Evolutionary conservation across 2,329 filamentous ascomycete genomes (phyloP).

Genomic region (Alternaria burnsii): DNA sequence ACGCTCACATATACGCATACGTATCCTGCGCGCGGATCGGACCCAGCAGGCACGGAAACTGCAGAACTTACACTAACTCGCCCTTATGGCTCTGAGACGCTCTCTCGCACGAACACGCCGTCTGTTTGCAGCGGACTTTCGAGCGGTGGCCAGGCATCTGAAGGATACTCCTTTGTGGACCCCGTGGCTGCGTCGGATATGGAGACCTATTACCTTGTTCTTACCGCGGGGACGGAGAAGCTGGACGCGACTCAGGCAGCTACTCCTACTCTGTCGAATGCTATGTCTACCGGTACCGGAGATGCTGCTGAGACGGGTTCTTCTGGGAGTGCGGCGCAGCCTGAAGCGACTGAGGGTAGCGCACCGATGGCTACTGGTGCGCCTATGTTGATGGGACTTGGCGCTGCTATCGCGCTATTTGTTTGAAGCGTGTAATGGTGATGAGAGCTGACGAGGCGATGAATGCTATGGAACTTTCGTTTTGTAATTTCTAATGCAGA

Average conservation of each 20-base stretch:
- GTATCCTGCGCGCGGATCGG: background rate
- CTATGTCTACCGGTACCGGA: background rate
- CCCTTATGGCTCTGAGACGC: background rate
- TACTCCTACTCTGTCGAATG: background rate
- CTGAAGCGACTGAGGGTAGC: background rate
- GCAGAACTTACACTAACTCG: background rate
- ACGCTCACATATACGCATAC: background rate
- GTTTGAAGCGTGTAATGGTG: background rate
- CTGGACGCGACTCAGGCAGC: background rate
- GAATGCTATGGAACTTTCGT: too few species aligned
- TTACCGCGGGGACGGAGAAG: conserved; percentile 5
- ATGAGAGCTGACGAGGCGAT: too few species aligned
- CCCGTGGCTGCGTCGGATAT: background rate
- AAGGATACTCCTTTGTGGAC: background rate
- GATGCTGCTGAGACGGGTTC: background rate
- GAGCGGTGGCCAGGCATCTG: background rate
- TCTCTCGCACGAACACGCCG: fast-evolving
- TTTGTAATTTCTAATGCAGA: background rate
- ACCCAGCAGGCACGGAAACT: background rate
- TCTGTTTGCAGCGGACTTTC: background rate
- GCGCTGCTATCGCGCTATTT: background rate
- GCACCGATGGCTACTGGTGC: background rate
- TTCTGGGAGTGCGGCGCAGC: background rate
- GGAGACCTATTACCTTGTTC: background rate
- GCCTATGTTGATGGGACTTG: background rate